Percentiles rank a stretch among this genome's conserved stretches.
These are phyloP conservation scores for Chaetoscypha palmicola DNA, from an alignment of 2,329 filamentous ascomycete species.

Conservation along the genomic window DNA sequence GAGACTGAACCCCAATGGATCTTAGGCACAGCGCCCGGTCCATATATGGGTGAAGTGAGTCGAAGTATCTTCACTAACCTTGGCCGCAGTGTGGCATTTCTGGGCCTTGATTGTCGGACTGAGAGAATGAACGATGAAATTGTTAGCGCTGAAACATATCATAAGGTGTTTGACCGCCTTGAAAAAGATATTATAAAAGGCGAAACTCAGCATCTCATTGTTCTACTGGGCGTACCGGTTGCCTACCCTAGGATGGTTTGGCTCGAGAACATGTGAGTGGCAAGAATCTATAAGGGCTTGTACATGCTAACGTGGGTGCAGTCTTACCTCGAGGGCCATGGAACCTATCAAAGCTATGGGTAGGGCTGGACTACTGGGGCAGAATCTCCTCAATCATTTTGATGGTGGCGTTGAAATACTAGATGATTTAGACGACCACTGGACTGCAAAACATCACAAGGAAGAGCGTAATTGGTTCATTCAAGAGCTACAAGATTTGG, in stretches of 20 bases:
- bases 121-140: slow-evolving; percentile 82
- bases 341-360: slow-evolving; percentile 77
- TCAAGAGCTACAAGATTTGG: slow-evolving; percentile 86
- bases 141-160: slow-evolving; percentile 72
- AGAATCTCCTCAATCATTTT: slow-evolving; percentile 69
- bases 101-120: slow-evolving; percentile 86
- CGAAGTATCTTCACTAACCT: slow-evolving; percentile 81
- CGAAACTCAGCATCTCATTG: slow-evolving; percentile 81
- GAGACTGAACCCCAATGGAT: slow-evolving; percentile 86
- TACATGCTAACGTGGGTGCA: background rate
- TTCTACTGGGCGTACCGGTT: slow-evolving; percentile 77
- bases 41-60: slow-evolving; percentile 82
- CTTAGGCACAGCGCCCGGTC: slow-evolving; percentile 69
- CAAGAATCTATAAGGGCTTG: background rate
- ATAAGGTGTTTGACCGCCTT: slow-evolving; percentile 78
- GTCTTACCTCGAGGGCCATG: slow-evolving; percentile 4
- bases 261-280: slow-evolving; percentile 60
- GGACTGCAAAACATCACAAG: slow-evolving; percentile 95
- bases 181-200: slow-evolving; percentile 76
- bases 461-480: slow-evolving; percentile 79
- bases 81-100: slow-evolving; percentile 69
- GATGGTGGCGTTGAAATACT: background rate
- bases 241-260: slow-evolving; percentile 73
- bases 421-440: slow-evolving; percentile 91
- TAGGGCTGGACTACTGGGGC: slow-evolving; percentile 71